phyloP scores from a whole-genome alignment of 192 early-diverging fungal species.

The Jimgerdemannia flammicorona region DNA sequence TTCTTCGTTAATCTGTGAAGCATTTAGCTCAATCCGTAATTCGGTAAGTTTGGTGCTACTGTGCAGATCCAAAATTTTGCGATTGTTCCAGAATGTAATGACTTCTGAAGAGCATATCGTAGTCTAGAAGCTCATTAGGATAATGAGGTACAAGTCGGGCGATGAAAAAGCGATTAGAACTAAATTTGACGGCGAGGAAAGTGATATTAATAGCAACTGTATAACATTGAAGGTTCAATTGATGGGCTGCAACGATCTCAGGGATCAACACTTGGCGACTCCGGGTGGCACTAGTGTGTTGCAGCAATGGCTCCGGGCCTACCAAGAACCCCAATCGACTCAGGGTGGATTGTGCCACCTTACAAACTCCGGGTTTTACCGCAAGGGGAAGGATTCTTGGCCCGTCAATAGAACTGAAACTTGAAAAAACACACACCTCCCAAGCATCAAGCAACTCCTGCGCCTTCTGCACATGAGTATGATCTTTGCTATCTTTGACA shows the following conservation, averaged over 20 bases:
- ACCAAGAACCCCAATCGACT: constrained; percentile 22
- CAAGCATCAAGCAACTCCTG: constrained; percentile 14
- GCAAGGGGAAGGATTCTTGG: constrained; percentile 15
- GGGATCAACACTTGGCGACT: constrained; percentile 13
- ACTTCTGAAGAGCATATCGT: constrained; percentile 5
- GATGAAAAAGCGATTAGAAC: not conserved
- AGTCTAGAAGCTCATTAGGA: not conserved
- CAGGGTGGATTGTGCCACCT: constrained; percentile 17
- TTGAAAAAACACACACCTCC: constrained; percentile 9
- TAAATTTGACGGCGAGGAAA: too few relatives aligned
- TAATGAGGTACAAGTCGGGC: not conserved
- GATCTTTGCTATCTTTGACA: constrained; percentile 5
- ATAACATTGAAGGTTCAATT: not conserved
- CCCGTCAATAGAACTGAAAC: constrained; percentile 7
- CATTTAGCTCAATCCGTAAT: too few relatives aligned
- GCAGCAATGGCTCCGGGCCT: constrained; percentile 17
- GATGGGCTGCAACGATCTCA: constrained; percentile 22
- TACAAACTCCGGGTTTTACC: constrained; percentile 3
- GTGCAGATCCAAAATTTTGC: too few relatives aligned
- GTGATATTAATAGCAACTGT: not conserved
- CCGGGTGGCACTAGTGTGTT: constrained; percentile 13
- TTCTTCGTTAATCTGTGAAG: too few relatives aligned
- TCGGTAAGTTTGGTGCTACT: too few relatives aligned
- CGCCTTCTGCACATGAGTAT: constrained; percentile 5
- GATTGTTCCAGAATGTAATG: constrained; percentile 2